Base-by-base conservation (phyloP, 73 alveolate genomes). In the Symbiodinium pilosum region DNA sequence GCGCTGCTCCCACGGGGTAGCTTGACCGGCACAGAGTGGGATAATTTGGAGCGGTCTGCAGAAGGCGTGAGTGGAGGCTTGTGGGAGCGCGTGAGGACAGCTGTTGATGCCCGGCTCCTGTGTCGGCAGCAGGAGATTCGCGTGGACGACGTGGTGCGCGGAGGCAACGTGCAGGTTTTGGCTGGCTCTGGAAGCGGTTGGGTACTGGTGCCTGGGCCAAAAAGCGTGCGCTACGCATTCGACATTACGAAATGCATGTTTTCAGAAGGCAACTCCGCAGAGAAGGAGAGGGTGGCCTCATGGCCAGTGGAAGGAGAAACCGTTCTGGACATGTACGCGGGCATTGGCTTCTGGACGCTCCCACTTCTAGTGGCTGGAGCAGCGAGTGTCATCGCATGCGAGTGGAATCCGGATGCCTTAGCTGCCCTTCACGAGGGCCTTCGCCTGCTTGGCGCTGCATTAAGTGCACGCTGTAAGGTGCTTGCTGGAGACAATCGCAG, bases 351-450 rank as follows among this genome's bases (percentile, higher is more conserved):
- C 81, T 92, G 98, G 98, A 92, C 98, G n/a, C 59, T 92, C 18
- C 98, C 98, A 20, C 81, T 92, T 73, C 41, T 92, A 56, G 98
- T 83, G 36, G 91, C 98, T 8, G 98, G 98, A 6, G 98, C 92
- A 28, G 83, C 59, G 43, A 51, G 73, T 30, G 91, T 92, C 42
- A 42, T 73, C 47, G 91, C 98, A 5, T 92, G 98, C 83, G 98
- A 92, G 73, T 92, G 98, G 98, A 92, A 92, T 87, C 98, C 98
- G 21, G 84, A 92, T 47, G 98, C 98, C 40, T 91, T 92, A 24
- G 98, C 32, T n/a, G 98, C 84, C 83, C 98, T 92, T 18, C 91
- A 83, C 2, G 91, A 75, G 54, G 98, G 98, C 43, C 30, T 92
- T 81, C 89, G 83, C 42, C 41, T 92, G 40, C 91, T 92, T n/a